Evolutionary conservation across 495 filamentous ascomycete species (phyloP).

Genomic region (Penicillium parvum): DNA sequence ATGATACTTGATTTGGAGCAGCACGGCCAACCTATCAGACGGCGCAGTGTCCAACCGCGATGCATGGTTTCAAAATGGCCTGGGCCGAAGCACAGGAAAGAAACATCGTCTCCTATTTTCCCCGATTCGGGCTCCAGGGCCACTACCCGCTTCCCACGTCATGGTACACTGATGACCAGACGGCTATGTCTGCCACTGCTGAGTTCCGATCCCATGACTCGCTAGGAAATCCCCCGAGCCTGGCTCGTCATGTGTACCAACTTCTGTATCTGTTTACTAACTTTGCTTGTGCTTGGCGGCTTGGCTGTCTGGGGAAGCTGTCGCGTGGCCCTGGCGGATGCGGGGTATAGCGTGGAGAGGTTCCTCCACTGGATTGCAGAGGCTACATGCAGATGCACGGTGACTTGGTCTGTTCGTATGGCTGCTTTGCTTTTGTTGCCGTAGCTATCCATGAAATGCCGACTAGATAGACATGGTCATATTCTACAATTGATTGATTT

Average conservation of each 20-base stretch:
- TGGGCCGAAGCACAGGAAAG: slow-evolving; percentile 17
- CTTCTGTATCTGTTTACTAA: too few relatives aligned
- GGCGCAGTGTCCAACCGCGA: slow-evolving; percentile 11
- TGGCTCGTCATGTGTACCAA: not conserved
- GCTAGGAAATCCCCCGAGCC: slow-evolving; percentile 10
- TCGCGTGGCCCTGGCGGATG: slow-evolving; percentile 25
- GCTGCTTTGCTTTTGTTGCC: too few relatives aligned
- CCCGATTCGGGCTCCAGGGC: slow-evolving; percentile 12
- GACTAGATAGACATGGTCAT: too few relatives aligned
- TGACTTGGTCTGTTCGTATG: too few relatives aligned
- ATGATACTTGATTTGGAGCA: slow-evolving; percentile 8
- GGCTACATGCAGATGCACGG: not conserved
- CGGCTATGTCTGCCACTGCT: not conserved
- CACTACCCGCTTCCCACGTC: slow-evolving; percentile 17
- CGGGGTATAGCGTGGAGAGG: slow-evolving; percentile 21
- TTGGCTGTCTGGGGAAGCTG: slow-evolving; percentile 27
- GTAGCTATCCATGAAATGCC: too few relatives aligned
- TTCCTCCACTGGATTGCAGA: slow-evolving; percentile 17
- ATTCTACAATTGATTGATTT: too few relatives aligned
- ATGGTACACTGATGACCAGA: slow-evolving; percentile 9
- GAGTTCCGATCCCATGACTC: slow-evolving; percentile 11
- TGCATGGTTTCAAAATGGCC: slow-evolving; percentile 16
- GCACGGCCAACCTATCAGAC: slow-evolving; percentile 17
- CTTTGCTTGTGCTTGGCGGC: slow-evolving; percentile 16
- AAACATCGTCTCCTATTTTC: slow-evolving; percentile 25